Base-by-base conservation (phyloP, 2,329 filamentous ascomycete species). In the Fusarium piperis region DNA sequence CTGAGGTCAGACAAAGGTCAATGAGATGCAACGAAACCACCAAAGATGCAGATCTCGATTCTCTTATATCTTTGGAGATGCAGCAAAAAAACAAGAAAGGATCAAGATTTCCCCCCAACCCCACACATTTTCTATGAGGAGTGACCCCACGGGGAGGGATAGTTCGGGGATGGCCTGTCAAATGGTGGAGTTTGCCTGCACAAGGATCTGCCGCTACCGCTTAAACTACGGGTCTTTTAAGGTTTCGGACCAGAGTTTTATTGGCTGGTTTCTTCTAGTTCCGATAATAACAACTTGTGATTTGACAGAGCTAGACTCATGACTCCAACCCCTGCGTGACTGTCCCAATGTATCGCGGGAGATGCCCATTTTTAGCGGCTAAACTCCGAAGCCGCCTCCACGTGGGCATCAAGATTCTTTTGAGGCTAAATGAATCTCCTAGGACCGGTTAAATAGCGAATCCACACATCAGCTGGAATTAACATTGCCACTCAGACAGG, bases 61-160 rank as follows among this genome's bases (percentile, higher is more conserved):
- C 56, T 30, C 56, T 59, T 59, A 44, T 59, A 59, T 44, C 38
- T n/a, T 23, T n/a, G 9, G 18, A 26, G 35, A 28, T 35, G 51
- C 51, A 35, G 18, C 18, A n/a, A 44, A n/a, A 39, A 26, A 46
- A 23, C 23, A 23, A 32, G 6, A 44, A 20, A 46, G 41, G 38
- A 44, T 33, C 38, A 59, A 46, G 56, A 59, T 59, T 57, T 33
- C 56, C 30, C 18, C 38, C 38, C 56, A 46, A 59, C 56, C 56
- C 56, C 38, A 59, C 56, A 59, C n/a, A 23, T 36, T 44, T 44
- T 44, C n/a, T 11, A n/a, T 18, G 20, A 41, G 20, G 52, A 28
- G 13, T 39, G 38, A 59, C 56, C 56, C 56, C 56, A 59, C 38
- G 56, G 56, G 55, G 55, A 58, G n/a, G 32, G 20, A 38, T 15